These are phyloP conservation scores for Penicillium sp. DNA, from an alignment of 2,329 filamentous ascomycete species.

Conservation along the genomic window DNA sequence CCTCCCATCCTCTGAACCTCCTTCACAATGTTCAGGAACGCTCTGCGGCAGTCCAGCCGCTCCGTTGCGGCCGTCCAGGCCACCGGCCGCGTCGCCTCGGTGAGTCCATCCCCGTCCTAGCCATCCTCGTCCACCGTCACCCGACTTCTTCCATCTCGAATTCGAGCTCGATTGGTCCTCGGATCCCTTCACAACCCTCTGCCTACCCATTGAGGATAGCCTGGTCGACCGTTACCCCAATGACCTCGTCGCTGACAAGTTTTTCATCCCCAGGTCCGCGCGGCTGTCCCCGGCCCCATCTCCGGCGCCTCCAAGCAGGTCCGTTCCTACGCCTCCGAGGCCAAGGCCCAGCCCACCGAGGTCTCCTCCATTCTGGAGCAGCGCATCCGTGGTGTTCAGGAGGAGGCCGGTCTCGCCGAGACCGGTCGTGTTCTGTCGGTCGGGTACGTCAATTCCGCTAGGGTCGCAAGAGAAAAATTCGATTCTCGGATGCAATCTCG, in stretches of 20 bases:
- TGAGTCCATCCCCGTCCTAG: constrained; percentile 66
- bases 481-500: constrained; percentile 27
- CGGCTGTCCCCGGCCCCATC: constrained; percentile 75
- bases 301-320: constrained; percentile 68
- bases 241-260: constrained; percentile 52
- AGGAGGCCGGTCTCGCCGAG: constrained; percentile 94
- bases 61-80: constrained; percentile 92
- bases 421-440: constrained; percentile 98
- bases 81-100: constrained; percentile 84
- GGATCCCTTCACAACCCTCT: constrained; percentile 24
- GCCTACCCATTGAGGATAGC: constrained; percentile 21
- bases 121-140: constrained; percentile 38
- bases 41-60: constrained; percentile 94
- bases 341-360: constrained; percentile 94
- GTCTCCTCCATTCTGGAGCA: constrained; percentile 99
- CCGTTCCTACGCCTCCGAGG: constrained; percentile 87
- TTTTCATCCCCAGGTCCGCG: constrained; percentile 68
- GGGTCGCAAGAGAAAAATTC: constrained; percentile 30
- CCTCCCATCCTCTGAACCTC: constrained; percentile 45
- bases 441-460: constrained; percentile 68
- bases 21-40: constrained; percentile 91
- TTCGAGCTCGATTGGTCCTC: constrained; percentile 31
- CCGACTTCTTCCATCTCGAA: constrained; percentile 33
- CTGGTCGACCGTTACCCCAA: constrained; percentile 29
- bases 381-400: constrained; percentile 96